phyloP scores from a whole-genome alignment of 2,329 filamentous ascomycete genomes.

The Apiospora hydei region DNA sequence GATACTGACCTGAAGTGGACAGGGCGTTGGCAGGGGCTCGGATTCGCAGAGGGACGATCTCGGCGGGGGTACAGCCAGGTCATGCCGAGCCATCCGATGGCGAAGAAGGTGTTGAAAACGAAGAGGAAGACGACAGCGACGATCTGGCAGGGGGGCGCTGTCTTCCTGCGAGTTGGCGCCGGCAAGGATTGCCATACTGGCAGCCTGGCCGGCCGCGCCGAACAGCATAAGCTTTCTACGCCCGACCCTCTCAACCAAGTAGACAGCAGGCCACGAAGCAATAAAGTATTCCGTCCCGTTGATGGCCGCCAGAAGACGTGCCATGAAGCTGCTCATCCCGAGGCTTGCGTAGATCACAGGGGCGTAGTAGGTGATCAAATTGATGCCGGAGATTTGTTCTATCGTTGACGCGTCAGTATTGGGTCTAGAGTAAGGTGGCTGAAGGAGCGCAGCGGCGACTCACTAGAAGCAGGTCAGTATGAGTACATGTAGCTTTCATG shows the following conservation, averaged over 20 bases:
- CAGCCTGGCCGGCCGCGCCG: conserved; percentile 68
- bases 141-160: conserved; percentile 37
- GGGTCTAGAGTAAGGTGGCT: conserved; percentile 40
- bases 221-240: conserved; percentile 77
- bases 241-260: conserved; percentile 71
- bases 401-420: conserved; percentile 45
- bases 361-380: conserved; percentile 54
- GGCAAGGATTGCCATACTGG: conserved; percentile 70
- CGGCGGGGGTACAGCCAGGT: conserved; percentile 67
- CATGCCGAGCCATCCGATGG: conserved; percentile 60
- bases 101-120: conserved; percentile 61
- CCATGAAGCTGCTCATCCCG: conserved; percentile 59
- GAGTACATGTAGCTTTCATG: conserved; percentile 23
- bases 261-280: conserved; percentile 65
- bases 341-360: conserved; percentile 58
- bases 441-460: not conserved
- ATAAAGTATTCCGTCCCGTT: conserved; percentile 59
- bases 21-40: conserved; percentile 66
- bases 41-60: conserved; percentile 60
- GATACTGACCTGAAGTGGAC: conserved; percentile 45
- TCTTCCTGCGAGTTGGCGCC: conserved; percentile 47
- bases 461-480: not conserved
- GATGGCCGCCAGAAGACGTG: conserved; percentile 64
- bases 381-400: conserved; percentile 55
- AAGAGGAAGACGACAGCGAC: conserved; percentile 52